phyloP scores from a whole-genome alignment of 2,329 filamentous ascomycete species.

The Calonectria henricotiae region DNA sequence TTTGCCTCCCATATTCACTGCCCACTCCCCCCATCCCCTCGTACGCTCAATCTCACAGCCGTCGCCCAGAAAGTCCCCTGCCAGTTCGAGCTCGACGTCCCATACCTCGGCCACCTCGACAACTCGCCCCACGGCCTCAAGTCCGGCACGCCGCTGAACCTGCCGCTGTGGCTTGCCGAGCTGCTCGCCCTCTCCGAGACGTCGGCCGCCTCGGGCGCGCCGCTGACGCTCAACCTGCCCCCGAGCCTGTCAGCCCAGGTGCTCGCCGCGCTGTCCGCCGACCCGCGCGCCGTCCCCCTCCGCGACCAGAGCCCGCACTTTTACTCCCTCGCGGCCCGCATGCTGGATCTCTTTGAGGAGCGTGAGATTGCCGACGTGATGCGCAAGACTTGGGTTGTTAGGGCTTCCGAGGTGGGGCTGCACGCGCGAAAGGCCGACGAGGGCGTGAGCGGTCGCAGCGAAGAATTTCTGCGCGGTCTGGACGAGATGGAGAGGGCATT shows the following conservation, averaged over 20 bases:
- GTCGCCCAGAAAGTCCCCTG: conserved; percentile 87
- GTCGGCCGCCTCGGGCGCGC: conserved; percentile 67
- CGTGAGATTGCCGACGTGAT: conserved; percentile 82
- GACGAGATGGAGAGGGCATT: conserved; percentile 90
- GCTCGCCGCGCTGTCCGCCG: conserved; percentile 90
- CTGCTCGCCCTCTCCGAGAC: conserved; percentile 84
- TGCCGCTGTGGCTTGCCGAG: conserved; percentile 95
- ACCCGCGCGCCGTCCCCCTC: conserved; percentile 88
- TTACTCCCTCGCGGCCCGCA: conserved; percentile 87
- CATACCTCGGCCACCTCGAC: conserved; percentile 90
- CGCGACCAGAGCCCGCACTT: conserved; percentile 89
- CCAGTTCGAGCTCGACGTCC: conserved; percentile 92
- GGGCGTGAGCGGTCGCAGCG: conserved; percentile 71
- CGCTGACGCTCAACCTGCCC: conserved; percentile 88
- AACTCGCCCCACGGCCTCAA: conserved; percentile 86
- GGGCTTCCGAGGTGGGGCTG: conserved; percentile 87
- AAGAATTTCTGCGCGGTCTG: conserved; percentile 88
- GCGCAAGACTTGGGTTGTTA: conserved; percentile 83
- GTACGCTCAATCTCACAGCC: conserved; percentile 20
- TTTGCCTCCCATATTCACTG: no score
- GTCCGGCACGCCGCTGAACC: conserved; percentile 82
- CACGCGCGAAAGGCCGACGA: conserved; percentile 90
- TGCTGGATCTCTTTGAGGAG: conserved; percentile 93
- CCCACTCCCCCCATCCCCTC: no score
- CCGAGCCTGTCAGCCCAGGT: conserved; percentile 84